A percentile compares a stretch with the other conserved stretches of the same genome.
Evolutionary conservation across 768 basidiomycete genomes (phyloP).

Genomic region (Amyloporia xantha): DNA sequence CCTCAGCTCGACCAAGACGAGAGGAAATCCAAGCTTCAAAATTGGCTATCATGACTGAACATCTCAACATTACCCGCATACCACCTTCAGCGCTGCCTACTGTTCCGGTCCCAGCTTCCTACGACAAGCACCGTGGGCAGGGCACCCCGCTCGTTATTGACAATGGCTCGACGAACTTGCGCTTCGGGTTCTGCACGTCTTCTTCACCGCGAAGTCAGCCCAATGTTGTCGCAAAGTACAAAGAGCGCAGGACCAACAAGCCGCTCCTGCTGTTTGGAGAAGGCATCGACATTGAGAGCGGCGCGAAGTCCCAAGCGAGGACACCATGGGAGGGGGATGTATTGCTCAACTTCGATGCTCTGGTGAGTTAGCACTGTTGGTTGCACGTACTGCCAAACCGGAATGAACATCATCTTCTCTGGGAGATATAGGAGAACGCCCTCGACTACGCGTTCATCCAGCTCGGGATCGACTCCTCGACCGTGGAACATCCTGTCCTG

Average conservation of each 20-base stretch:
- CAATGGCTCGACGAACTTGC: constrained; percentile 77
- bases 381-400: background rate
- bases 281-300: constrained; percentile 81
- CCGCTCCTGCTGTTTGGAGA: constrained; percentile 85
- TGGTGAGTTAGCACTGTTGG: constrained; percentile 53
- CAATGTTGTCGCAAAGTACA: constrained; percentile 81
- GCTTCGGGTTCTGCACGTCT: constrained; percentile 77
- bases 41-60: constrained; percentile 7
- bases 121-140: constrained; percentile 42
- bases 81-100: constrained; percentile 25
- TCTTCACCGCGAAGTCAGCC: constrained; percentile 49
- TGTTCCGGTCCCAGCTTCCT: constrained; percentile 36
- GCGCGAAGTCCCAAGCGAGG: constrained; percentile 68
- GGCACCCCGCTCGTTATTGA: constrained; percentile 76
- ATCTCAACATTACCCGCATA: constrained; percentile 16
- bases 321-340: constrained; percentile 95
- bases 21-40: too few species aligned
- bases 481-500: constrained; percentile 79
- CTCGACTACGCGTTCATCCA: constrained; percentile 88
- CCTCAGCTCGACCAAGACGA: too few species aligned
- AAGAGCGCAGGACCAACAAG: constrained; percentile 80
- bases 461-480: constrained; percentile 71
- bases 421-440: constrained; percentile 72
- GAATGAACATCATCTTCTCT: constrained; percentile 6
- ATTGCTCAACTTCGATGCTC: constrained; percentile 82